These are phyloP conservation scores for Emericellopsis atlantica DNA, from an alignment of 2,329 filamentous ascomycete species.

Conservation along the genomic window DNA sequence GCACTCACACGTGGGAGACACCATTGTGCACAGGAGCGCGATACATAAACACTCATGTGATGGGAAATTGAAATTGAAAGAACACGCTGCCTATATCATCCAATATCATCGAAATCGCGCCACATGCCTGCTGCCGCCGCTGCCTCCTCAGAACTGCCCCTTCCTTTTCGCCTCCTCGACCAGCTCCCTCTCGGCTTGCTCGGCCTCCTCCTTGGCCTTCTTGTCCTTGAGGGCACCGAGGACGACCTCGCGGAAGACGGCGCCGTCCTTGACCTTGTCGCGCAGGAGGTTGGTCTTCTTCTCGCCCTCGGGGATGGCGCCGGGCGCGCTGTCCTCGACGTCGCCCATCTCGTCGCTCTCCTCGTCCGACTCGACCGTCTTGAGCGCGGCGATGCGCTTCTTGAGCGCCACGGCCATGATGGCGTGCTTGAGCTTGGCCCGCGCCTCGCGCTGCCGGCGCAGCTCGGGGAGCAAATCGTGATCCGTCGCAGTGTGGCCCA, in stretches of 20 bases:
- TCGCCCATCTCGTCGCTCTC: constrained; percentile 64
- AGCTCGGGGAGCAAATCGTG: constrained; percentile 97
- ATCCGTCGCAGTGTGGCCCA: constrained; percentile 80
- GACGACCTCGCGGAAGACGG: constrained; percentile 5
- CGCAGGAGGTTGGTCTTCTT: constrained; percentile 2
- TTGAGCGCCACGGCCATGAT: constrained; percentile 94
- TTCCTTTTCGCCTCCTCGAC: constrained; percentile 3
- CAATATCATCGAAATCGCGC: too few relatives aligned
- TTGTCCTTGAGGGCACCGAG: constrained; percentile 5
- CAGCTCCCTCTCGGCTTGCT: constrained; percentile 3
- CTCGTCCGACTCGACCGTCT: constrained; percentile 76
- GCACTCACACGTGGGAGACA: too few relatives aligned
- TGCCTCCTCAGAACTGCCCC: not conserved
- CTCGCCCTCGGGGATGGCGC: constrained; percentile 3
- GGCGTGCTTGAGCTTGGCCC: constrained; percentile 79
- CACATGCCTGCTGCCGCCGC: too few relatives aligned
- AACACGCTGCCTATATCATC: too few relatives aligned
- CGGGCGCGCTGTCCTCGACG: constrained; percentile 39
- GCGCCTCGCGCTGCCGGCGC: constrained; percentile 73
- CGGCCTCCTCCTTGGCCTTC: constrained; percentile 5
- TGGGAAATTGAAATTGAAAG: too few relatives aligned
- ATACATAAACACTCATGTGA: too few relatives aligned
- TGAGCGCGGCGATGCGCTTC: constrained; percentile 90
- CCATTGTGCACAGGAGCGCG: too few relatives aligned
- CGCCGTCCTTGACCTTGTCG: constrained; percentile 5